Evolutionary conservation across 2,329 filamentous ascomycete species (phyloP).

Genomic region (Samsoniella hepiali): DNA sequence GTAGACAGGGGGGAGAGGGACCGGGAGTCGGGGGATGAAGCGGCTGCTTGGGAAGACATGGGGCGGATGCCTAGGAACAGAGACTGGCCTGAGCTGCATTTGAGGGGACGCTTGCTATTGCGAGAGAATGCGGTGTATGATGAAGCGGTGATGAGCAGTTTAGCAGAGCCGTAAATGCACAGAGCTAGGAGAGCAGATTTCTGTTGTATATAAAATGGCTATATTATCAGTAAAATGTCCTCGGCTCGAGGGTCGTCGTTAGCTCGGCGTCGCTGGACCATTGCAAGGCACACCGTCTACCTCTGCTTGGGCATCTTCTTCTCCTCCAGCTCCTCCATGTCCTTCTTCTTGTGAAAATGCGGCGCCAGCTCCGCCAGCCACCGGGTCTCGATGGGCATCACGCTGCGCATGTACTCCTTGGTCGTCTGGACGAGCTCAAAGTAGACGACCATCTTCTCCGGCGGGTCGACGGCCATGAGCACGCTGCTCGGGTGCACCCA

Average conservation of each 20-base stretch:
- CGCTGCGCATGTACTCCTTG: constrained; percentile 90
- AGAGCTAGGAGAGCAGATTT: background rate
- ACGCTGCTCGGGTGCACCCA: constrained; percentile 89
- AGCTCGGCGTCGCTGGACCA: no score
- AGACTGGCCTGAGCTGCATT: background rate
- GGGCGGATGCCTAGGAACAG: background rate
- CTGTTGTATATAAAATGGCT: background rate
- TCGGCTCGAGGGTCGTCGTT: no score
- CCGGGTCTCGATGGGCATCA: constrained; percentile 76
- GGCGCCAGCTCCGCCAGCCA: constrained; percentile 90
- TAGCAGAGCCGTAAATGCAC: background rate
- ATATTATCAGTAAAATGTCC: background rate
- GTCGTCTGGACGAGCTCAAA: constrained; percentile 77
- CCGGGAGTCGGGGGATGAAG: no score
- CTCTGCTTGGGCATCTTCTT: constrained; percentile 54
- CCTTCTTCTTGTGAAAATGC: constrained; percentile 91
- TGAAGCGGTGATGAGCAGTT: background rate
- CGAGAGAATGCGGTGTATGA: background rate
- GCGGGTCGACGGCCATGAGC: constrained; percentile 72
- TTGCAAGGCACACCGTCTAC: constrained; percentile 6
- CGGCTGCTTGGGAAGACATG: no score
- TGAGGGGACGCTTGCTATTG: background rate
- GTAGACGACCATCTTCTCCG: constrained; percentile 79
- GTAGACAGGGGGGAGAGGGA: background rate
- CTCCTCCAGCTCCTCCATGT: constrained; percentile 78